These are phyloP conservation scores for Murraya koenigii DNA, from an alignment of 345 rosid species.

Conservation along the genomic window DNA sequence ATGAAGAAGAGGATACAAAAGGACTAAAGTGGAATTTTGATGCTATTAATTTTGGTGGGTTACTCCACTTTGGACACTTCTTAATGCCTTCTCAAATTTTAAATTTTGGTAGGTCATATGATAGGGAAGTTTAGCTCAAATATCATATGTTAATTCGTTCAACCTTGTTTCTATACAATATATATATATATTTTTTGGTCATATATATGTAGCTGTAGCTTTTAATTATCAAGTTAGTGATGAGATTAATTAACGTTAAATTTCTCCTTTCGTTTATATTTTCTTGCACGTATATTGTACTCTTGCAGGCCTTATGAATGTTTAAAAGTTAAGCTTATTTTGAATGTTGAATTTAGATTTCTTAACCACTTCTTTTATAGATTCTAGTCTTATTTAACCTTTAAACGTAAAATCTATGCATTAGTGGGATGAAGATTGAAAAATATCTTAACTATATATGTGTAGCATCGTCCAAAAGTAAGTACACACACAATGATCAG, in stretches of 20 bases:
- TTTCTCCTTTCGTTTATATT: background rate
- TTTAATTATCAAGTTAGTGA: background rate
- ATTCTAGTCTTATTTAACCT: background rate
- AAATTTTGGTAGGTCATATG: slow-evolving; percentile 26
- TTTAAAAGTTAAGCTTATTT: background rate
- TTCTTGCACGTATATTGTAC: background rate
- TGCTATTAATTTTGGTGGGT: slow-evolving; percentile 21
- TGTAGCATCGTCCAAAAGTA: background rate
- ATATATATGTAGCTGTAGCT: background rate
- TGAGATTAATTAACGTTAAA: background rate
- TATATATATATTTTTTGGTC: background rate
- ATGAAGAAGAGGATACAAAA: background rate
- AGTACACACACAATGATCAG: background rate
- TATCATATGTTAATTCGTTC: background rate
- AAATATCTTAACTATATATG: background rate
- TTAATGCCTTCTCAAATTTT: slow-evolving; percentile 20
- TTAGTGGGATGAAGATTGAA: background rate
- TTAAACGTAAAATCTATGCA: background rate
- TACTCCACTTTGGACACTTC: slow-evolving; percentile 26
- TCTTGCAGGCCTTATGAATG: background rate
- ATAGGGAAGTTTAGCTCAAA: slow-evolving; percentile 11
- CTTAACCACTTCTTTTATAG: background rate
- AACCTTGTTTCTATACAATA: background rate
- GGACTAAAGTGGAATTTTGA: slow-evolving; percentile 16
- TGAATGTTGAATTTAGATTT: background rate